A percentile compares a stretch with the other conserved stretches of the same genome.
Evolutionary conservation across 108 stramenopile genomes (phyloP).

Genomic region (Ochromonas danica): DNA sequence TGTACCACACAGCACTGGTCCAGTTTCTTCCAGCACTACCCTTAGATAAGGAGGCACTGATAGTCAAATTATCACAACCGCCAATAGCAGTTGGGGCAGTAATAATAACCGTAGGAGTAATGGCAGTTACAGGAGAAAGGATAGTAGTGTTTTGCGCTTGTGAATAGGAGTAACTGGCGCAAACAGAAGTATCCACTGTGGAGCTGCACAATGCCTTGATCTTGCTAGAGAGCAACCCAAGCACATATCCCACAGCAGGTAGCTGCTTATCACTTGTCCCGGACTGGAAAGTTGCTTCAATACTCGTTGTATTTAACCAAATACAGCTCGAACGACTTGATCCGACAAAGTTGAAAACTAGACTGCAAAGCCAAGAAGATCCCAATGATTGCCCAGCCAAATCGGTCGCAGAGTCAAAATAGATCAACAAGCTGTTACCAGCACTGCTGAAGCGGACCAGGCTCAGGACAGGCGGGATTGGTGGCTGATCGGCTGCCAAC

Average conservation of each 20-base stretch:
- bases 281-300: background rate
- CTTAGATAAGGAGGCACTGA: background rate
- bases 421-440: background rate
- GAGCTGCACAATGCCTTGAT: background rate
- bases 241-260: background rate
- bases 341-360: background rate
- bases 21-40: background rate
- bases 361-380: background rate
- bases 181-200: background rate
- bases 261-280: no score
- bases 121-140: background rate
- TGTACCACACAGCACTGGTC: background rate
- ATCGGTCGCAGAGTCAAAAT: conserved; percentile 7
- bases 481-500: background rate
- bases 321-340: background rate
- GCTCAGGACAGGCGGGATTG: background rate
- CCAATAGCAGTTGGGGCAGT: background rate
- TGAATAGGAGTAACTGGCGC: background rate
- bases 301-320: background rate
- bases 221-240: background rate
- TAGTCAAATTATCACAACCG: background rate
- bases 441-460: background rate
- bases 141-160: background rate
- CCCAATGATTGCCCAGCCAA: background rate
- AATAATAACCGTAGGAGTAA: background rate